phyloP scores from a whole-genome alignment of 1,284 basidiomycete species.

The Dichomitus squalens region DNA sequence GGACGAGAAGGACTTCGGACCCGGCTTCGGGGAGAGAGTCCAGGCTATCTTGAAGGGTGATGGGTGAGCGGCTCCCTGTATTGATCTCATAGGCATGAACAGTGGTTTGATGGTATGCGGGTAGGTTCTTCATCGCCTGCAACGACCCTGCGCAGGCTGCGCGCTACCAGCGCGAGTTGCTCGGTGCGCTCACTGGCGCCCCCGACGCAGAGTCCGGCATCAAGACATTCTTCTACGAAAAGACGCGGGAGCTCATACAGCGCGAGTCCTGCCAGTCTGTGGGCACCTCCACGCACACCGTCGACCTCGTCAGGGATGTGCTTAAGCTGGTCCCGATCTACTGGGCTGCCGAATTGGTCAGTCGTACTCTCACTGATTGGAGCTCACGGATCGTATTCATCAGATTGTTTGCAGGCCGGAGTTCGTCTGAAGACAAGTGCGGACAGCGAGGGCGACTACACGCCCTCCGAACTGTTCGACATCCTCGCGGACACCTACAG shows the following conservation, averaged over 20 bases:
- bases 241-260: slow-evolving; percentile 58
- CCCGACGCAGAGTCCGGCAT: slow-evolving; percentile 51
- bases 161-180: slow-evolving; percentile 51
- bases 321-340: slow-evolving; percentile 64
- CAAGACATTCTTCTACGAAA: slow-evolving; percentile 61
- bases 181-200: slow-evolving; percentile 47
- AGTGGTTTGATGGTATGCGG: not conserved
- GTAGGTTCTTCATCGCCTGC: slow-evolving; percentile 60
- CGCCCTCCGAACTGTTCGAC: slow-evolving; percentile 60
- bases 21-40: slow-evolving; percentile 52
- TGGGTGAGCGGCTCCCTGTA: slow-evolving; percentile 46
- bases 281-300: slow-evolving; percentile 47
- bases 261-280: slow-evolving; percentile 55
- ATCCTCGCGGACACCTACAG: slow-evolving; percentile 75
- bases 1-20: slow-evolving; percentile 46
- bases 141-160: slow-evolving; percentile 39
- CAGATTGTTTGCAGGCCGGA: slow-evolving; percentile 54
- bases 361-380: slow-evolving; percentile 25
- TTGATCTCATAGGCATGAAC: not conserved
- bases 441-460: slow-evolving; percentile 55
- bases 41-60: slow-evolving; percentile 53
- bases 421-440: slow-evolving; percentile 69
- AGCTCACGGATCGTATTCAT: not conserved
- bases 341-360: slow-evolving; percentile 72
- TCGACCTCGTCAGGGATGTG: slow-evolving; percentile 76